phyloP scores from a whole-genome alignment of 2,329 filamentous ascomycete genomes.

The Colletotrichum melonis region DNA sequence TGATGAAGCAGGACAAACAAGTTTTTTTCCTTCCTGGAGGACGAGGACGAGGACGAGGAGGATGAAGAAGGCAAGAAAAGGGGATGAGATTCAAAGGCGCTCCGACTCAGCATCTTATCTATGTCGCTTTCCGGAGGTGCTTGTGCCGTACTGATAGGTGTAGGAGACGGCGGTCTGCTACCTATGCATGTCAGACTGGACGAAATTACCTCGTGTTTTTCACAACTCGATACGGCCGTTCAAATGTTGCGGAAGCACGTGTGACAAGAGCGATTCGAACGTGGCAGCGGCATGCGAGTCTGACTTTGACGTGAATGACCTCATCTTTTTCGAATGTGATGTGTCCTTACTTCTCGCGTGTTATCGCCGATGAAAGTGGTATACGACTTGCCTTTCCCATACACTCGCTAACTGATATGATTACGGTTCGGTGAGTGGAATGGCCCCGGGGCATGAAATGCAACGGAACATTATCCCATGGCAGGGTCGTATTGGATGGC shows the following conservation, averaged over 20 bases:
- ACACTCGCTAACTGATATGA: neutral
- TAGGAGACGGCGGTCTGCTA: neutral
- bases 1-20: slow-evolving; percentile 16
- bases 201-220: neutral
- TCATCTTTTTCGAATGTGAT: neutral
- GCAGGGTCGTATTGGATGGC: slow-evolving; percentile 7
- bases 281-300: neutral
- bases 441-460: neutral
- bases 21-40: neutral
- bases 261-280: neutral
- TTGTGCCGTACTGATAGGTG: neutral
- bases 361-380: neutral
- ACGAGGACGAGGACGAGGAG: neutral
- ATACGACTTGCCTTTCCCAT: neutral
- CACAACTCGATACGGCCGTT: neutral
- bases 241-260: neutral
- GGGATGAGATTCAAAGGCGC: too few relatives aligned
- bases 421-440: neutral
- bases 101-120: slow-evolving; percentile 23
- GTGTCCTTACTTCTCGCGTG: neutral
- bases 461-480: slow-evolving; percentile 21
- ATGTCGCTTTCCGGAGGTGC: neutral
- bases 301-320: neutral
- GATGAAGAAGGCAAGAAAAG: too few relatives aligned
- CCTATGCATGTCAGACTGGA: slow-evolving; percentile 28